Evolutionary conservation across 257 asterid species (phyloP), one percentile per base, ranked within the genome.

Genomic region (Solanum medicagineum): DNA sequence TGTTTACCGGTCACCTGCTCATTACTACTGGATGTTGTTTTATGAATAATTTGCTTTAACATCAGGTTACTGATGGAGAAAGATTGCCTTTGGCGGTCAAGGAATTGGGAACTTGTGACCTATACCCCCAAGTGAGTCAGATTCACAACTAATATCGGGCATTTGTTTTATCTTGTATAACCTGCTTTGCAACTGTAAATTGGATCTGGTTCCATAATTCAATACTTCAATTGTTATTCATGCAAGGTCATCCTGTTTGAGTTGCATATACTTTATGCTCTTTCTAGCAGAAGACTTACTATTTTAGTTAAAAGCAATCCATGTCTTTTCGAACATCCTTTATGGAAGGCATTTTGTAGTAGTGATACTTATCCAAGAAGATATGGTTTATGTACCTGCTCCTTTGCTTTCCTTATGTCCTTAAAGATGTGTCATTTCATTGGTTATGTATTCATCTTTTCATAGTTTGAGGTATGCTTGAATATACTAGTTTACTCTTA

Each of bases 91-190:
- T 96, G 90, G 97, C 98, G 26, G 98, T 96, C 62, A 96, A 95
- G 89, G 99, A 96, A 87, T 86, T 96, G 95, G 99, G 99, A 63
- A 95, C 93, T 42, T 96, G 99, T 87, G 99, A 96, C 90, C 98
- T 96, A 87, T 96, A 96, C 86, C 99, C 99, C 73, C 98, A 96
- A 91, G 99, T 96, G 85, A 89, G 88, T 88, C 89, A 80, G 85
- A 73, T 63, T 81, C 86, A 75, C 57, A 60, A 12, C 68, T 16
- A 36, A 49, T 56, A 53, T 77, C 24, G 7, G 16, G 45, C 49
- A 22, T 82, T 62, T 57, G 16, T 42, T 8, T 24, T 14, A 66
- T 82, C 47, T 53, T 79, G 63, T 26, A 53, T 29, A 32, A 79
- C 47, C 83, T 79, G 16, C 42, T 26, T 79, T 26, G 65, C 83